Evolutionary conservation across 805 yeast genomes (phyloP), one percentile per base, ranked within the genome.

Genomic region (Wickerhamomyces hampshirensis): DNA sequence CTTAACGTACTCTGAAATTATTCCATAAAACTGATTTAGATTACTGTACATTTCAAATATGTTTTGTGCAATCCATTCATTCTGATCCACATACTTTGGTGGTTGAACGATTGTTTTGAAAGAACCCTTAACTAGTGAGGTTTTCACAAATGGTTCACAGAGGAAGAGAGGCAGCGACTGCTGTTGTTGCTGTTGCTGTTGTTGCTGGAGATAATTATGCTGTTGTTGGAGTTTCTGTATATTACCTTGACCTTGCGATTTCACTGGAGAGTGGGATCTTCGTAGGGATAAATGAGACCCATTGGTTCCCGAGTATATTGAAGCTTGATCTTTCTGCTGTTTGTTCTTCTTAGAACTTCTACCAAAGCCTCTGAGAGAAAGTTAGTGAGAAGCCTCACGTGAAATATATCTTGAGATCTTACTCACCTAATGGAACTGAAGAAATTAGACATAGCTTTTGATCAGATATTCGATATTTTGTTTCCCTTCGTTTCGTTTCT

Each of bases 11-110:
- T 91, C 98, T 3, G 88, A 74, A 30, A 93, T 74, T n/a, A 88
- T 84, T 1, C 93, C 94, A 57, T 86, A 88, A 52, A 91, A 88
- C 55, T 84, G 93, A 48, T 84, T 83, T 39, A 93, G 62, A 53
- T 86, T 87, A 33, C 84, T 83, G 64, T 81, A 87, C 47, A 86
- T 75, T 60, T 93, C 98, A 60, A 89, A 89, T 6, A 86, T 78
- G 36, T 88, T 93, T 38, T 93, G 72, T 2, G 98, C 96, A 13
- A 93, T 68, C 99, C 99, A 93, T 59, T 93, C 99, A 37, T 88
- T 85, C 41, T 77, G 71, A 53, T 93, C 98, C 10, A 94, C 97
- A 55, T 91, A 91, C 55, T 86, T 87, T 14, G 99, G 98, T 16
- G 87, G 67, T 55, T 86, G 95, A 1, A 93, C 97, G 46, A 93